A percentile compares a stretch with the other conserved stretches of the same genome.
Conservation (phyloP, 139 green algal genomes). For the Chlamydomonas eustigma region DNA sequence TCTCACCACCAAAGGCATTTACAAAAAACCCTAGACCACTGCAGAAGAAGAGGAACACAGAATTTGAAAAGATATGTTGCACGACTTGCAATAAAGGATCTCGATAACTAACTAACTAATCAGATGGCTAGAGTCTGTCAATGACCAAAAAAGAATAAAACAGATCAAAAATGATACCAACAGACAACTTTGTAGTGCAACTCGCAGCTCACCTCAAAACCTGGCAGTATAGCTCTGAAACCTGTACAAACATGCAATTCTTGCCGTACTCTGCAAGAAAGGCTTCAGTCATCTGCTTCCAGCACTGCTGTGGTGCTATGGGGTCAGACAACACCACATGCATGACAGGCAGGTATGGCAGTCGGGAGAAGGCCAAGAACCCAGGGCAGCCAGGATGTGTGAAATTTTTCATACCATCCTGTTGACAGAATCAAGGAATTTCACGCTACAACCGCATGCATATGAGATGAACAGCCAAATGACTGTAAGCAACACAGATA, state of each 20-base stretch:
- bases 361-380: background rate
- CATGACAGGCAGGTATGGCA: background rate
- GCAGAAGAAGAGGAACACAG: too few relatives aligned
- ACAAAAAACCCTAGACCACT: background rate
- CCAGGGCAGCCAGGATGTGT: background rate
- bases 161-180: background rate
- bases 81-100: background rate
- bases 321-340: background rate
- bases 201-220: background rate
- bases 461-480: too few relatives aligned
- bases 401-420: background rate
- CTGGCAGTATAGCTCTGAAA: background rate
- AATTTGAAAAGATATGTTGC: background rate
- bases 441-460: too few relatives aligned
- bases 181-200: background rate
- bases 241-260: background rate
- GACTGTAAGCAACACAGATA: too few relatives aligned
- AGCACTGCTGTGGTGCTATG: background rate
- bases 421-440: too few relatives aligned
- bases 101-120: background rate
- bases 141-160: background rate
- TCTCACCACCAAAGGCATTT: slow-evolving; percentile 8
- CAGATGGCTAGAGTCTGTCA: background rate
- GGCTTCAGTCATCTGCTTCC: background rate
- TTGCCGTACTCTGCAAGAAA: background rate